Conservation (phyloP, 306 rosid species). For the Quercus ilex region DNA sequence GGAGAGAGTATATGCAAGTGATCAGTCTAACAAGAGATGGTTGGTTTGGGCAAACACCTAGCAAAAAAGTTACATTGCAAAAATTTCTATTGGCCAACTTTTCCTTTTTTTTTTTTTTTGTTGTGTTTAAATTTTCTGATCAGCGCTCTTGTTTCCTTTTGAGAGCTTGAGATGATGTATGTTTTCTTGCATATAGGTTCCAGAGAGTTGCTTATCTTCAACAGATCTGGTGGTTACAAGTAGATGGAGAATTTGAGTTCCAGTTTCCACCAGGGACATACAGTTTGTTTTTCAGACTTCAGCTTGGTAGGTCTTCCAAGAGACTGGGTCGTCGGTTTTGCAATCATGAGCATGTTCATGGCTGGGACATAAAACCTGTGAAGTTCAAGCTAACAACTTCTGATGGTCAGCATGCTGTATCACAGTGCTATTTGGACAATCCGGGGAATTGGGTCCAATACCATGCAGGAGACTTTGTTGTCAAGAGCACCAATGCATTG, state of each 20-base stretch:
- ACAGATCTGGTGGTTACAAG: slow-evolving; percentile 96
- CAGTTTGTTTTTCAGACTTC: slow-evolving; percentile 65
- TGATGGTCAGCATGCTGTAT: slow-evolving; percentile 57
- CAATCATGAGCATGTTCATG: slow-evolving; percentile 63
- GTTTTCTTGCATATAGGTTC: slow-evolving; percentile 45
- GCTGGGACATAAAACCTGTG: slow-evolving; percentile 81
- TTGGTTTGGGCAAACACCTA: no score
- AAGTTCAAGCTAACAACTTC: slow-evolving; percentile 65
- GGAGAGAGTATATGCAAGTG: not conserved
- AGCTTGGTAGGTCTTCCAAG: slow-evolving; percentile 65
- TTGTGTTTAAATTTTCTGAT: not conserved
- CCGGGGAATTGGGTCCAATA: slow-evolving; percentile 71
- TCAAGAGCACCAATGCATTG: slow-evolving; percentile 40
- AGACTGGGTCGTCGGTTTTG: slow-evolving; percentile 72
- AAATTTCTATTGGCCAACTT: no score
- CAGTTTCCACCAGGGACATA: slow-evolving; percentile 71
- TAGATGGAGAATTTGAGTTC: slow-evolving; percentile 73
- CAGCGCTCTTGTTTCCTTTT: not conserved
- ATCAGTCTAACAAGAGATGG: not conserved
- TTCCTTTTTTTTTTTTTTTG: no score
- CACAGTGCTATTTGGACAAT: slow-evolving; percentile 55
- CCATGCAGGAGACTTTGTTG: slow-evolving; percentile 67
- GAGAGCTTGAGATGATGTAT: not conserved
- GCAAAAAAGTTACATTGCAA: no score
- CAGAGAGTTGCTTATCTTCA: slow-evolving; percentile 85